Conservation (phyloP, 2,329 filamentous ascomycete species). For the Fusarium scirpi region DNA sequence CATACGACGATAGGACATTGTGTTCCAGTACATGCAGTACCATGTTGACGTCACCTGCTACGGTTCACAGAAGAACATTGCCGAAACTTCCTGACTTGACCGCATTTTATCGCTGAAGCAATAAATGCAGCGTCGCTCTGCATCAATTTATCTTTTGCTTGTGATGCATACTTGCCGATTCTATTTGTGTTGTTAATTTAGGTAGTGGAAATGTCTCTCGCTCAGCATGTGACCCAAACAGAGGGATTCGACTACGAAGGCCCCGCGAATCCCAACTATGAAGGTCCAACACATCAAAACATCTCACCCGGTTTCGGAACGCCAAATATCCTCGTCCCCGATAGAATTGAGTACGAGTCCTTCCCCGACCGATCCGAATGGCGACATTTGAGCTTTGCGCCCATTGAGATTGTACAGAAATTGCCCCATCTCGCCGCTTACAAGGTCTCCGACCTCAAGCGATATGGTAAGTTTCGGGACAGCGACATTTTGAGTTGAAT, state of each 20-base stretch:
- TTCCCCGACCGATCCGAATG: constrained; percentile 36
- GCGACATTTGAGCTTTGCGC: constrained; percentile 48
- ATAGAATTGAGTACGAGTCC: neutral
- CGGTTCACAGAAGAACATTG: constrained; percentile 6
- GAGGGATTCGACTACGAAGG: constrained; percentile 57
- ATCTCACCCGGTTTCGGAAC: neutral
- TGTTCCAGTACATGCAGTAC: neutral
- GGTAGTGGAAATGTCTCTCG: constrained; percentile 54
- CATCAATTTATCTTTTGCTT: fast-evolving
- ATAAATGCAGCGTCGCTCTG: neutral
- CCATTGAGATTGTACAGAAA: constrained; percentile 41
- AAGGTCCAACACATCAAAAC: constrained; percentile 6
- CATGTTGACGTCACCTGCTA: constrained; percentile 33
- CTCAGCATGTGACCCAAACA: constrained; percentile 56
- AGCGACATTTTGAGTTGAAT: fast-evolving
- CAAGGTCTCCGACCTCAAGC: constrained; percentile 47
- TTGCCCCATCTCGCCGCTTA: constrained; percentile 49
- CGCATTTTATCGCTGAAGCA: neutral
- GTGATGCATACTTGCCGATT: neutral
- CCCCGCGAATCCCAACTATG: constrained; percentile 39
- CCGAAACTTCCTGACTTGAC: constrained; percentile 23
- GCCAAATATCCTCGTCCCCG: neutral
- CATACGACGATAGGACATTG: neutral
- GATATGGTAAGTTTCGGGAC: constrained; percentile 37
- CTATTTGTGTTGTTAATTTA: neutral